Evolutionary conservation across 345 rosid species (phyloP), one percentile per base, ranked within the genome.

Genomic region (Eucalyptus erythrocorys): DNA sequence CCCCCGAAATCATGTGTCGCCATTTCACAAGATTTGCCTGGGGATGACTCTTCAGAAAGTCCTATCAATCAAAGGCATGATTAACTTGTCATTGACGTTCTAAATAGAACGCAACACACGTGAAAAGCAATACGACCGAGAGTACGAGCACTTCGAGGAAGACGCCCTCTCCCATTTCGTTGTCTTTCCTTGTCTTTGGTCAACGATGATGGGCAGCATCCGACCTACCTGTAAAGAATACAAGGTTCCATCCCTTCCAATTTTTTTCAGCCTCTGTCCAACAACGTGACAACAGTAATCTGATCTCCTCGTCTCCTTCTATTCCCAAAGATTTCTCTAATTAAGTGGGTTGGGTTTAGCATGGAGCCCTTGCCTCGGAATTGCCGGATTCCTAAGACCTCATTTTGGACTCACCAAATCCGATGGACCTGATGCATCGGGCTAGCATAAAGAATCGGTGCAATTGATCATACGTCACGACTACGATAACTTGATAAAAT

Each of bases 321-420:
- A 14, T 64, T n/a, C 37, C 37, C 4, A 64, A 7, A 24, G 8
- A n/a, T 64, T 13, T 14, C 34, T 10, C 2, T 68, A 4, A 34
- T 32, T 17, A 16, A 17, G 24, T 17, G 42, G 7, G 8, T 68
- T 3, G 22, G 10, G 42, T 32, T n/a, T 16, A 32, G 22, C 10
- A 8, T 14, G 42, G 42, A 66, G 80, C 80, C 80, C 12, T 8
- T 8, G 12, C 10, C 7, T 21, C 4, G 8, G 2, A 68, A 34
- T 40, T 2, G 4, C 0, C 0, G 11, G 13, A 68, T 4, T 21
- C 15, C 1, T 9, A 2, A 34, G 80, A 68, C 21, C 24, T 68
- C 4, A 13, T 4, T 32, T 19, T 8, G 42, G 43, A 34, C 13
- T 34, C 4, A 10, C 1, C 19, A 3, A 68, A 68, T 34, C 7